Evolutionary conservation across 1,139 yeast species (phyloP).

Genomic region (Debaryomyces udenii): DNA sequence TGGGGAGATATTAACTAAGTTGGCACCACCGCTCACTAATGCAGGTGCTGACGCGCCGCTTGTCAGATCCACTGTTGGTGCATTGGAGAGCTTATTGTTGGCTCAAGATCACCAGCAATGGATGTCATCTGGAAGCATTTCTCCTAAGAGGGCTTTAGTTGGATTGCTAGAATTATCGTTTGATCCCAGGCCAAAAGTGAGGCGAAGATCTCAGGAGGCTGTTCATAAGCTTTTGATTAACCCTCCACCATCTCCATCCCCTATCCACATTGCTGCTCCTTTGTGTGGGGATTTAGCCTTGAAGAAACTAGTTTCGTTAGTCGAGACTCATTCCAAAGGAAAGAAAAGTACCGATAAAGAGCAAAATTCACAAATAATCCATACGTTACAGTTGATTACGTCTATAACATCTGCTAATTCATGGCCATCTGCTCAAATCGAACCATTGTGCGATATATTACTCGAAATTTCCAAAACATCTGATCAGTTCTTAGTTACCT

Average conservation of each 20-base stretch:
- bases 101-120: conserved; percentile 85
- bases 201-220: conserved; percentile 94
- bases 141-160: conserved; percentile 80
- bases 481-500: conserved; percentile 79
- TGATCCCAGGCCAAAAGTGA: conserved; percentile 92
- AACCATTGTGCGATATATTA: conserved; percentile 72
- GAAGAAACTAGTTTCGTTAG: conserved; percentile 51
- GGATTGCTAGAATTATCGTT: conserved; percentile 80
- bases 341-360: conserved; percentile 50
- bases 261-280: conserved; percentile 74
- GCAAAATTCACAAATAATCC: conserved; percentile 63
- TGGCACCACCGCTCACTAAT: conserved; percentile 79
- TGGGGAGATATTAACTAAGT: conserved; percentile 71
- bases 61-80: conserved; percentile 81
- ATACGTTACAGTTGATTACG: conserved; percentile 72
- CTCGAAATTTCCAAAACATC: conserved; percentile 78
- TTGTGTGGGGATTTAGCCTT: conserved; percentile 72
- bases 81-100: conserved; percentile 73
- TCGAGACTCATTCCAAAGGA: conserved; percentile 31
- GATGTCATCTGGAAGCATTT: conserved; percentile 56
- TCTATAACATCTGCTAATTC: conserved; percentile 71
- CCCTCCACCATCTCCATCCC: conserved; percentile 83
- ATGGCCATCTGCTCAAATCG: conserved; percentile 78
- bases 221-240: conserved; percentile 59
- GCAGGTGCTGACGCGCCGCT: conserved; percentile 81